Base-by-base conservation (phyloP, 2,329 filamentous ascomycete species). In the Aspergillus pseudonomiae region DNA sequence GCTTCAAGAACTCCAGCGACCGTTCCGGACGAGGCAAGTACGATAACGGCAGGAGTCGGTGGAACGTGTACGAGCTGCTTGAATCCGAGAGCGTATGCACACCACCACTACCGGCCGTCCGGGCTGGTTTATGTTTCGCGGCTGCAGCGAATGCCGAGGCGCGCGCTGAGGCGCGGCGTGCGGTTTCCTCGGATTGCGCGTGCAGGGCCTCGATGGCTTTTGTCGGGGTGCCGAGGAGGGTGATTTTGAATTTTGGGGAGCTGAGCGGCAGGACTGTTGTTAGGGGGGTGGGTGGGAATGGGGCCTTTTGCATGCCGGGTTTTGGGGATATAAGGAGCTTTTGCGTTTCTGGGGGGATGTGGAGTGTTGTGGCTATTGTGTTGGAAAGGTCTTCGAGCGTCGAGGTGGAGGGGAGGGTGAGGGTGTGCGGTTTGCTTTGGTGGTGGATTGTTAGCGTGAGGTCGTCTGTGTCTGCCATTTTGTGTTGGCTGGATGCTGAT, bases 41-140 rank as follows among this genome's bases (percentile, higher is more conserved):
- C 0, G 86, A 81, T 0, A 99, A 85, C 0, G 94, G 91, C 1
- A 88, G 86, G 0, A 98, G 83, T 0, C 87, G 86, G 67, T 89
- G 85, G 79, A 99, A 99, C 0, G 91, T 96, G 80, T 96, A 97
- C 93, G 30, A 36, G 34, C n/a, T 94, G 60, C 65, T 65, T 9
- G 73, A 71, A 10, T 65, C 62, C 19, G 66, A 71, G 48, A 76
- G 62, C 2, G 74, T 77, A 61, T 73, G 73, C 60, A 75, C 67
- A 11, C 73, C 74, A 21, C 67, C 63, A n/a, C 26, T 55, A 46
- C 56, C 57, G 30, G 46, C 41, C 36, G 54, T 30, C 19, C 62
- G 45, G 55, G 62, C 60, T 26, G 55, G 59, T 57, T 63, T 61
- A 26, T 63, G 63, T n/a, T 63, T 64, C 16, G 68, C 68, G 24